A percentile compares a stretch with the other conserved stretches of the same genome.
Conservation (phyloP, 2,329 filamentous ascomycete genomes). For the Capronia americana region DNA sequence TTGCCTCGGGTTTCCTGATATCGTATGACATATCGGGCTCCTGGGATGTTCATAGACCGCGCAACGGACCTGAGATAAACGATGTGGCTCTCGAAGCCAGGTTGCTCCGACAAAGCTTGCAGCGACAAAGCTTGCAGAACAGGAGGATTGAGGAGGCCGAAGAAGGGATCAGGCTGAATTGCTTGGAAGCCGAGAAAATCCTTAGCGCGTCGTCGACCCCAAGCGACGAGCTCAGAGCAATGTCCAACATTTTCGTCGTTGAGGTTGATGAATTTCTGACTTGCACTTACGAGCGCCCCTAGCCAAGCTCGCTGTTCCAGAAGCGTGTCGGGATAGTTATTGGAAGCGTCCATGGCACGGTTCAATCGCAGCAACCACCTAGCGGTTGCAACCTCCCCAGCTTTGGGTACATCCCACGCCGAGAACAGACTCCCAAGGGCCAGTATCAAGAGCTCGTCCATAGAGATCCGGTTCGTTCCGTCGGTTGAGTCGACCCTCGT, state of each 20-base stretch:
- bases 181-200: not conserved
- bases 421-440: conserved; percentile 12
- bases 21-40: conserved; percentile 1
- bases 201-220: conserved; percentile 3
- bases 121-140: not conserved
- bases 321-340: not conserved
- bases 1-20: not conserved
- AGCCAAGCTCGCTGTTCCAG: not conserved
- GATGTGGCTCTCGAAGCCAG: not conserved
- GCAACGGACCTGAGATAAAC: not conserved
- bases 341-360: not conserved
- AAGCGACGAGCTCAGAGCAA: conserved; percentile 4
- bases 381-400: not conserved
- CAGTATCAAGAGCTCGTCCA: conserved; percentile 29
- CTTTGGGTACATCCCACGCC: conserved; percentile 11
- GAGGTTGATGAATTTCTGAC: not conserved
- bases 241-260: conserved; percentile 3
- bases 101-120: not conserved
- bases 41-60: conserved; percentile 3
- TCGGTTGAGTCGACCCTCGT: conserved; percentile 20
- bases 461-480: conserved; percentile 24
- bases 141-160: not conserved
- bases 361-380: not conserved
- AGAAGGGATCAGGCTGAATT: not conserved
- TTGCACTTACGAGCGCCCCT: not conserved